phyloP scores from a whole-genome alignment of 495 filamentous ascomycete species.

The Jackrogersella minutella region DNA sequence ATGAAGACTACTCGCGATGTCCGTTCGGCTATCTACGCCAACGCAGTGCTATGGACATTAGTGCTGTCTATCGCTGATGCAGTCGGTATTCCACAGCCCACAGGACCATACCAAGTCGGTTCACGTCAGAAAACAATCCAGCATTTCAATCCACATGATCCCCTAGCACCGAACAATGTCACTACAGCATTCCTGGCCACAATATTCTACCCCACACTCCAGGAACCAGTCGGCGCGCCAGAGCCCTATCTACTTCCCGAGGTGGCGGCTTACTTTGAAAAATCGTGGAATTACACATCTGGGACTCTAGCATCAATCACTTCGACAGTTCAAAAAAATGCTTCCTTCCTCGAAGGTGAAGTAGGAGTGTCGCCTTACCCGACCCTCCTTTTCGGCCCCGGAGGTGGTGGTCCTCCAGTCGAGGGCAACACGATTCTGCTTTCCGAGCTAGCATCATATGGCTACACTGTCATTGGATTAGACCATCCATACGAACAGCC shows the following conservation, averaged over 20 bases:
- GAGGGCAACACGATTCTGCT: constrained; percentile 48
- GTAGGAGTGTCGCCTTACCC: constrained; percentile 5
- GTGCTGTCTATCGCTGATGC: background rate
- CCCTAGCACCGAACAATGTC: constrained; percentile 40
- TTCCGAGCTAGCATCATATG: constrained; percentile 57
- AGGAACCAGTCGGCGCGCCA: constrained; percentile 23
- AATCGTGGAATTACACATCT: constrained; percentile 27
- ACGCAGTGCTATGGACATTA: background rate
- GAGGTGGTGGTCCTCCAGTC: constrained; percentile 41
- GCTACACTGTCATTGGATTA: constrained; percentile 57
- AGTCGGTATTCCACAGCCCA: constrained; percentile 25
- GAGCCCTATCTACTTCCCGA: constrained; percentile 39
- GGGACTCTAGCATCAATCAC: constrained; percentile 35
- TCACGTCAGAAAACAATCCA: constrained; percentile 30
- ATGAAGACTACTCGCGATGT: no score
- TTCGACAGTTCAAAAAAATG: constrained; percentile 31
- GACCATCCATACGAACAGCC: constrained; percentile 59
- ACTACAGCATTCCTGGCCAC: constrained; percentile 41
- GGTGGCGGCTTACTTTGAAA: constrained; percentile 28
- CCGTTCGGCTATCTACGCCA: background rate
- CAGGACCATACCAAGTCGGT: constrained; percentile 36
- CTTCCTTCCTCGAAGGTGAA: constrained; percentile 20
- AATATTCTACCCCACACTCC: constrained; percentile 41
- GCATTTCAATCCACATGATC: constrained; percentile 31
- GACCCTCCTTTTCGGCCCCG: constrained; percentile 39